Conservation (phyloP, 2,329 filamentous ascomycete genomes). For the Botrytis aclada region DNA sequence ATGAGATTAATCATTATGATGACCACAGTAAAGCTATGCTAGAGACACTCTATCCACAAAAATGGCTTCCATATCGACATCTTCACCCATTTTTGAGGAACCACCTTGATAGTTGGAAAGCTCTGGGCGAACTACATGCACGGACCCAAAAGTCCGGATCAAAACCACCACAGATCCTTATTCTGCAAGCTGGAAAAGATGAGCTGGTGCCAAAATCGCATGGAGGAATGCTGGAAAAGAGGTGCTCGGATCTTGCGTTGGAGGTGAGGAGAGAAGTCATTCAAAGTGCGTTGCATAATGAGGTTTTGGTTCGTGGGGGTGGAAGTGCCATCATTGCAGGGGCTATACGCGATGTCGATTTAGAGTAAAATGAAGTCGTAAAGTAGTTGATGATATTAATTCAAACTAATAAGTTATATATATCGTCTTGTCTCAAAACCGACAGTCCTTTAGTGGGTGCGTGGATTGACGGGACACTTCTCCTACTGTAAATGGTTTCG, state of each 20-base stretch:
- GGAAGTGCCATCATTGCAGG: slow-evolving; percentile 47
- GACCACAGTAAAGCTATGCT: slow-evolving; percentile 57
- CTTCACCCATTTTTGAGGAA: slow-evolving; percentile 71
- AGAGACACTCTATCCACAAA: slow-evolving; percentile 69
- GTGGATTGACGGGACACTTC: background rate
- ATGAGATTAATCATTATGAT: background rate
- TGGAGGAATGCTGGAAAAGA: slow-evolving; percentile 45
- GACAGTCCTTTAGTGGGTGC: background rate
- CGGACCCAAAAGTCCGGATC: slow-evolving; percentile 31
- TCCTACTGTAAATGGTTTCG: background rate
- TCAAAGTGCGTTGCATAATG: slow-evolving; percentile 54
- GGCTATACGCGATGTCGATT: slow-evolving; percentile 38
- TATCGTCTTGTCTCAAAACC: background rate
- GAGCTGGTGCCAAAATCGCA: slow-evolving; percentile 56
- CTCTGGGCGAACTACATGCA: slow-evolving; percentile 46
- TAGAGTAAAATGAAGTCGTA: background rate
- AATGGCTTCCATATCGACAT: slow-evolving; percentile 75
- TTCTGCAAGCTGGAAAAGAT: slow-evolving; percentile 56
- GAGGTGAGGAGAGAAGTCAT: slow-evolving; percentile 46
- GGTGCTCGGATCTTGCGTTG: slow-evolving; percentile 49
- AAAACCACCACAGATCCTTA: slow-evolving; percentile 35
- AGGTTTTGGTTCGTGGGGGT: slow-evolving; percentile 48
- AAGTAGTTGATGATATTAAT: background rate
- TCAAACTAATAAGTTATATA: background rate
- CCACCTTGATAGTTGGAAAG: slow-evolving; percentile 53